Evolutionary conservation across 441 rosid genomes (phyloP), one percentile per base, ranked within the genome.

Genomic region (Euphorbia corollata): DNA sequence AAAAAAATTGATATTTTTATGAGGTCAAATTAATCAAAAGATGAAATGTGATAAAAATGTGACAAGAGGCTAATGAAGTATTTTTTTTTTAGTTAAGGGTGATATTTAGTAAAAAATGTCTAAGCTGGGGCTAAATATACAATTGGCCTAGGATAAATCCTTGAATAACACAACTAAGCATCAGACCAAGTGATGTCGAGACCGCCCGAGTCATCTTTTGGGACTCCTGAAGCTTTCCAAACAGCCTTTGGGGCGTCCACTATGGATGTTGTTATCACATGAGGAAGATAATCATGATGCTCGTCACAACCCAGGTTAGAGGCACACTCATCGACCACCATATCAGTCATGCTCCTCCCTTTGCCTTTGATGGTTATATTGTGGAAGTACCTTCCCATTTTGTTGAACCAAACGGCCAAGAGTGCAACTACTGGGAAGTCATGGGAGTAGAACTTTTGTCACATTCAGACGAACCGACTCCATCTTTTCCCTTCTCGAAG

Each of bases 271-370:
- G 65, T 72, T 71, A 13, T 18, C 41, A 27, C 84, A 75, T 4
- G 78, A 22, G 79, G 72, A 16, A 73, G 78, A 57, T 22, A 73
- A 45, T 70, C 74, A 68, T 68, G 81, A 2, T 30, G 74, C 0
- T 60, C 22, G 23, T 79, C 77, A n/a, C 78, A 77, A 0, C 78
- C 82, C 43, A 11, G 61, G 3, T 72, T 71, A 0, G 76, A 75
- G 71, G 80, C 80, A 63, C 80, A 72, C 39, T 78, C 76, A 15
- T 79, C 82, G 36, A 78, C 79, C 6, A 68, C 82, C 79, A 18
- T 67, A 3, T 77, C 83, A 53, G 19, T 27, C 13, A 67, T 79
- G 20, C 58, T 59, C 5, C 50, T 61, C 27, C 80, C 83, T 2
- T 81, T 74, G 9, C 55, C 78, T 10, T 43, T 2, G 27, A 77